These are phyloP conservation scores for Suillus subaureus DNA, from an alignment of 768 basidiomycete species.

Conservation along the genomic window DNA sequence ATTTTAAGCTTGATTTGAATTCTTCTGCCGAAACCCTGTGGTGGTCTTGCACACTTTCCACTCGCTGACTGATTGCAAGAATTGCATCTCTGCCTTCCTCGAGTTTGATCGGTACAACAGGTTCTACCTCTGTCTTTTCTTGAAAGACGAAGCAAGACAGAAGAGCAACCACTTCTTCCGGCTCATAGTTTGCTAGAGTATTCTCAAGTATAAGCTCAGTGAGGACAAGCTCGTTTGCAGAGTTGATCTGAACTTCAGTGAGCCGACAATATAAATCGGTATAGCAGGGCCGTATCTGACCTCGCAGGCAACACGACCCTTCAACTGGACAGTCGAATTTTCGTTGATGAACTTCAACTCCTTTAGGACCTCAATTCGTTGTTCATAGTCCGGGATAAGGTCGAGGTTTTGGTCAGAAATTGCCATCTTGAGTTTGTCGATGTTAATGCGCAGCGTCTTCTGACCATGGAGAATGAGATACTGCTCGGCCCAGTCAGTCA, in stretches of 20 bases:
- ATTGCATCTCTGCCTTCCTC: conserved; percentile 82
- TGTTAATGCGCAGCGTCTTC: conserved; percentile 71
- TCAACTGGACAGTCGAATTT: conserved; percentile 92
- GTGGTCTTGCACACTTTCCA: conserved; percentile 77
- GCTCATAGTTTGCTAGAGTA: conserved; percentile 84
- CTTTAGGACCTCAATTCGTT: conserved; percentile 86
- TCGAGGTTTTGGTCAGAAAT: conserved; percentile 98
- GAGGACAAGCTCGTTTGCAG: conserved; percentile 93
- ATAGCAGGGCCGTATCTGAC: conserved; percentile 40
- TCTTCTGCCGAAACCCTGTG: conserved; percentile 81
- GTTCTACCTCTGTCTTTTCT: conserved; percentile 93
- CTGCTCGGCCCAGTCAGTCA: conserved; percentile 42
- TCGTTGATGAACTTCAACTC: conserved; percentile 94
- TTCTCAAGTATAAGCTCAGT: conserved; percentile 98
- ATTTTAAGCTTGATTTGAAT: conserved; percentile 79
- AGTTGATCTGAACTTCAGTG: conserved; percentile 78
- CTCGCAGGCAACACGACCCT: conserved; percentile 98
- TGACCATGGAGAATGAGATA: conserved; percentile 76
- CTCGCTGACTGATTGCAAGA: conserved; percentile 71
- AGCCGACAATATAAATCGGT: conserved; percentile 8
- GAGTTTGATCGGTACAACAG: conserved; percentile 76
- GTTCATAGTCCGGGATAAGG: conserved; percentile 95
- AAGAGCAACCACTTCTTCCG: conserved; percentile 95
- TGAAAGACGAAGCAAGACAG: conserved; percentile 98
- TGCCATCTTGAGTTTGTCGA: conserved; percentile 77